Evolutionary conservation across 768 basidiomycete species (phyloP).

Genomic region (Rossbeevera mucosa): DNA sequence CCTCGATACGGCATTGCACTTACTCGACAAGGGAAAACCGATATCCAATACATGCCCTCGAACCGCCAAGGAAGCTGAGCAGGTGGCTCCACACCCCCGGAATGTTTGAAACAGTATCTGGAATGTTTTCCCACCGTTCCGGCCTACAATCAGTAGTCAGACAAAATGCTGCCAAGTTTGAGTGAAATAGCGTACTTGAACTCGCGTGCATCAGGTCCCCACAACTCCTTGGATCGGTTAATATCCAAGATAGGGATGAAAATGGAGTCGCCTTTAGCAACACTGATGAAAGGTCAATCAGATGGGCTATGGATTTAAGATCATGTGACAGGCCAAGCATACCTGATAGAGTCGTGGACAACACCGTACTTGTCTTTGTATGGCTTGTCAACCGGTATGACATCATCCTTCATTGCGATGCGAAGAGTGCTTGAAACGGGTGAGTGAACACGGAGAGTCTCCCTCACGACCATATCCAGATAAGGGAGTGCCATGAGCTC

Average conservation of each 20-base stretch:
- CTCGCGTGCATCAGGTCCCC: slow-evolving; percentile 59
- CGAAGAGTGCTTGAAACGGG: slow-evolving; percentile 45
- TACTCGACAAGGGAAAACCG: slow-evolving; percentile 60
- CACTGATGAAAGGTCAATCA: slow-evolving; percentile 18
- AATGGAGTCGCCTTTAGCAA: slow-evolving; percentile 43
- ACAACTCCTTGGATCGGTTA: slow-evolving; percentile 49
- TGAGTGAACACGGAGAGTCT: slow-evolving; percentile 53
- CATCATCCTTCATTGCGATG: slow-evolving; percentile 47
- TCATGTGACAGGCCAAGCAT: neutral
- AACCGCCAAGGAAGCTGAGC: slow-evolving; percentile 61
- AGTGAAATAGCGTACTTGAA: slow-evolving; percentile 42
- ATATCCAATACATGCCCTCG: slow-evolving; percentile 63
- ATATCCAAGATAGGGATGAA: slow-evolving; percentile 49
- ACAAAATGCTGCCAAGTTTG: neutral
- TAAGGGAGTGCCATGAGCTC: slow-evolving; percentile 61
- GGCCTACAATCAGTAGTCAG: neutral
- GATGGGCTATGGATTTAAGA: neutral
- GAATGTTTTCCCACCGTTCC: slow-evolving; percentile 51
- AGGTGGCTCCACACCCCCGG: slow-evolving; percentile 61
- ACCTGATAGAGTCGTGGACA: slow-evolving; percentile 39
- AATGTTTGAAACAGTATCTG: slow-evolving; percentile 40
- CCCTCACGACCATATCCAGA: slow-evolving; percentile 62
- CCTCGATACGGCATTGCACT: slow-evolving; percentile 18
- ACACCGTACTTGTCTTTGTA: slow-evolving; percentile 41
- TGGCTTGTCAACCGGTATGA: slow-evolving; percentile 46